Percentiles rank a stretch among this genome's conserved stretches.
These are phyloP conservation scores for Amyloporia xantha DNA, from an alignment of 768 basidiomycete genomes.

Conservation along the genomic window DNA sequence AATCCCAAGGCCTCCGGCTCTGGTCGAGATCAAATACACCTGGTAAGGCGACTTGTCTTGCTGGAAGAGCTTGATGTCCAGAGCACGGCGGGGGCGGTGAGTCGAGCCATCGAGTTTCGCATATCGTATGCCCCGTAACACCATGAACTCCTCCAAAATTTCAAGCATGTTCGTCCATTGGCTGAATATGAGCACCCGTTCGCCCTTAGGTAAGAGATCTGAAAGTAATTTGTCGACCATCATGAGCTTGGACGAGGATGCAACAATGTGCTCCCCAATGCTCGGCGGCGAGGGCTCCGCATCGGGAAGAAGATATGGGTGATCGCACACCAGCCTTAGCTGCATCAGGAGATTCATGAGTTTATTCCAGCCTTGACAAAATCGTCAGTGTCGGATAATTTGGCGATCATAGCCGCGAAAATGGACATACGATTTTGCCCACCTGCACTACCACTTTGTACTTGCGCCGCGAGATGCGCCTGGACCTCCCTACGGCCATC, in stretches of 20 bases:
- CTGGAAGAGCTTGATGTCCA: conserved; percentile 61
- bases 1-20: conserved; percentile 72
- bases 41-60: conserved; percentile 53
- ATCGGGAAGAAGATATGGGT: conserved; percentile 44
- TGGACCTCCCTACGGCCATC: conserved; percentile 36
- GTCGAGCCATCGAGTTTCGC: conserved; percentile 56
- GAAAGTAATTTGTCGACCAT: conserved; percentile 53
- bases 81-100: conserved; percentile 42
- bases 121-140: conserved; percentile 49
- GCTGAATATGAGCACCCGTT: conserved; percentile 66
- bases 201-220: conserved; percentile 50
- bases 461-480: conserved; percentile 34
- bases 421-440: conserved; percentile 29
- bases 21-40: conserved; percentile 65
- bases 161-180: conserved; percentile 68
- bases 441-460: conserved; percentile 24
- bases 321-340: conserved; percentile 39
- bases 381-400: background rate
- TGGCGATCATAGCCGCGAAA: background rate
- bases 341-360: conserved; percentile 70
- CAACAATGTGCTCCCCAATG: conserved; percentile 49
- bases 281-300: conserved; percentile 43
- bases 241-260: conserved; percentile 50
- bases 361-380: conserved; percentile 42
- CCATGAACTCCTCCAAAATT: conserved; percentile 61